Conservation (phyloP, 2,329 filamentous ascomycete species). For the Blastomyces parvus region DNA sequence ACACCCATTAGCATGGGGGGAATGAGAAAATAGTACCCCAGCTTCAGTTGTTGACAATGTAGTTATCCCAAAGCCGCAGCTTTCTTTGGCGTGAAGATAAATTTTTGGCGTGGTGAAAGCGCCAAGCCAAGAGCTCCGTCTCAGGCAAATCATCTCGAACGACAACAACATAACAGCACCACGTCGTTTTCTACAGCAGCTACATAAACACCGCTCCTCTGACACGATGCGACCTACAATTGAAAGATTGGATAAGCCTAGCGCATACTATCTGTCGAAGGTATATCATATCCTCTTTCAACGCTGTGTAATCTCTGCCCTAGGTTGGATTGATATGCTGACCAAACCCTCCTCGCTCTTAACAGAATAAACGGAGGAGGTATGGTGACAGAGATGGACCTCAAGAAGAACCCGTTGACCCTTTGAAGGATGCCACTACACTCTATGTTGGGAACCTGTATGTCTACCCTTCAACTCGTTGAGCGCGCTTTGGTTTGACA, state of each 20-base stretch:
- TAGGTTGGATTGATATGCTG: not conserved
- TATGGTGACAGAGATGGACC: slow-evolving; percentile 47
- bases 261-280: slow-evolving; percentile 80
- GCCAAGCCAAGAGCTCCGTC: slow-evolving; percentile 7
- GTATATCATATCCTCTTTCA: slow-evolving; percentile 39
- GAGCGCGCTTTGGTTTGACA: not conserved
- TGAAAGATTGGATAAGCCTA: slow-evolving; percentile 85
- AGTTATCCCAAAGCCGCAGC: not conserved
- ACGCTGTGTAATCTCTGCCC: not conserved
- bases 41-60: not conserved
- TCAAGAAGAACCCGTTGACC: slow-evolving; percentile 60
- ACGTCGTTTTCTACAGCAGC: not conserved
- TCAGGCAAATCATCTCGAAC: not conserved
- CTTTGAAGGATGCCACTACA: slow-evolving; percentile 77
- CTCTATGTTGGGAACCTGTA: slow-evolving; percentile 96
- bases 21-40: not conserved
- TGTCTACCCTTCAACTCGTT: slow-evolving; percentile 25
- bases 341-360: not conserved
- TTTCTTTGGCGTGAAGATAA: not conserved
- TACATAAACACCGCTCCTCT: not conserved
- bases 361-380: slow-evolving; percentile 62
- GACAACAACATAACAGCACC: not conserved
- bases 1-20: not conserved
- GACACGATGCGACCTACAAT: slow-evolving; percentile 51
- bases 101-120: not conserved